Percentiles rank a stretch among this genome's conserved stretches.
Evolutionary conservation across 2,329 filamentous ascomycete species (phyloP).

Genomic region (Colletotrichum godetiae): DNA sequence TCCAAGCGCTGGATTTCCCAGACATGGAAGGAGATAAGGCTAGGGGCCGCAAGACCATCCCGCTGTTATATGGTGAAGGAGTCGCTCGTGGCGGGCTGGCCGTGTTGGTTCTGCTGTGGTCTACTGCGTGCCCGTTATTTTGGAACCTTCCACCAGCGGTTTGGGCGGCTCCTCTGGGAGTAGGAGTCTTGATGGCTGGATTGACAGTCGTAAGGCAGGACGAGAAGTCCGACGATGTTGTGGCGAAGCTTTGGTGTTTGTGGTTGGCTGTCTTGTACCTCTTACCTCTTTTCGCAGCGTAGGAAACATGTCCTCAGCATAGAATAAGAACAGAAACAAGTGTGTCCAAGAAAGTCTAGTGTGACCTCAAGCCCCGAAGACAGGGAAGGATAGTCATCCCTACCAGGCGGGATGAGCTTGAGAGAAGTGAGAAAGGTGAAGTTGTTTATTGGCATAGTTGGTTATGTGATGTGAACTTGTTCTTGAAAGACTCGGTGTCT

Average conservation of each 20-base stretch:
- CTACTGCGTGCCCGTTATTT: background rate
- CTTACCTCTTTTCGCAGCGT: conserved; percentile 28
- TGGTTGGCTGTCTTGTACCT: conserved; percentile 40
- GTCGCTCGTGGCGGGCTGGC: conserved; percentile 35
- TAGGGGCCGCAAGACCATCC: conserved; percentile 41
- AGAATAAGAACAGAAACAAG: too few relatives aligned
- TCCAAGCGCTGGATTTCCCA: conserved; percentile 42
- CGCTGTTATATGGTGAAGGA: conserved; percentile 41
- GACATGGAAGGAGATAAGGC: conserved; percentile 43
- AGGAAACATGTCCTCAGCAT: too few relatives aligned
- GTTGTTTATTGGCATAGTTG: too few relatives aligned
- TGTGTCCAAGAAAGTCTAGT: too few relatives aligned
- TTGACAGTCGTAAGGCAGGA: conserved; percentile 34
- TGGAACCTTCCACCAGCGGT: background rate
- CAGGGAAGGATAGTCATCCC: too few relatives aligned
- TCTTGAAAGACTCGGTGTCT: too few relatives aligned
- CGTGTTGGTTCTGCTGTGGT: conserved; percentile 32
- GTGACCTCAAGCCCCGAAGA: too few relatives aligned
- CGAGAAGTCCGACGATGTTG: conserved; percentile 38
- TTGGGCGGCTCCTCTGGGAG: conserved; percentile 10
- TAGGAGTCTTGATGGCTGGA: conserved; percentile 23
- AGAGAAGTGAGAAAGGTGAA: too few relatives aligned
- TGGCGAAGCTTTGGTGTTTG: conserved; percentile 41
- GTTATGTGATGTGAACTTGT: too few relatives aligned
- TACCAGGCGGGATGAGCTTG: too few relatives aligned